phyloP scores from a whole-genome alignment of 495 filamentous ascomycete genomes.

The Penicillium daleae region DNA sequence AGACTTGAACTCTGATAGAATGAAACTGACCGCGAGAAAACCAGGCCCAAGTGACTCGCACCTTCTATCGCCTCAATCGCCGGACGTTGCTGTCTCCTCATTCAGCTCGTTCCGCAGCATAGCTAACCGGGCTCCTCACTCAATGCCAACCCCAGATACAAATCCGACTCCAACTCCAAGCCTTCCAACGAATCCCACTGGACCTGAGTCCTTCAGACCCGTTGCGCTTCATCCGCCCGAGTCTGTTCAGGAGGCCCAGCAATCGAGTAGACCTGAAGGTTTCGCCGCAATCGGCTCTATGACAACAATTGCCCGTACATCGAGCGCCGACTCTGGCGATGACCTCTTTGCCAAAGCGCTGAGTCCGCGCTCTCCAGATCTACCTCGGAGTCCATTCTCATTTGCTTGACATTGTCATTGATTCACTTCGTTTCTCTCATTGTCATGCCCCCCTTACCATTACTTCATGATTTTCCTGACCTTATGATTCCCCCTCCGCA shows the following conservation, averaged over 20 bases:
- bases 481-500: slow-evolving; percentile 40
- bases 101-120: slow-evolving; percentile 60
- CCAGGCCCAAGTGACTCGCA: slow-evolving; percentile 25
- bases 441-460: slow-evolving; percentile 4
- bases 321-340: slow-evolving; percentile 60
- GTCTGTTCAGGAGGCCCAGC: slow-evolving; percentile 45
- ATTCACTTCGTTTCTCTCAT: background rate
- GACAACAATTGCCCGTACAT: slow-evolving; percentile 28
- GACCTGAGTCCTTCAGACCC: slow-evolving; percentile 25
- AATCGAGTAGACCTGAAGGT: slow-evolving; percentile 34
- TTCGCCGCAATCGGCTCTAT: slow-evolving; percentile 45
- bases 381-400: slow-evolving; percentile 73
- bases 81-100: slow-evolving; percentile 68
- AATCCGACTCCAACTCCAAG: slow-evolving; percentile 29
- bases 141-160: slow-evolving; percentile 36
- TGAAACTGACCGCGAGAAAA: background rate
- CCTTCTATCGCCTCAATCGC: slow-evolving; percentile 62
- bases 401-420: slow-evolving; percentile 35
- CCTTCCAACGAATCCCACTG: slow-evolving; percentile 11
- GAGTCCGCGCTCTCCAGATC: slow-evolving; percentile 78
- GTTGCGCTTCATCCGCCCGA: slow-evolving; percentile 48
- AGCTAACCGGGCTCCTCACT: slow-evolving; percentile 22
- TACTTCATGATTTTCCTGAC: slow-evolving; percentile 23
- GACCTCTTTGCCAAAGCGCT: slow-evolving; percentile 81
- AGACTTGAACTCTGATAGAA: no score